Percentiles rank a stretch among this genome's conserved stretches.
Evolutionary conservation across 2,329 filamentous ascomycete species (phyloP).

Genomic region (Ophiostoma quercus): DNA sequence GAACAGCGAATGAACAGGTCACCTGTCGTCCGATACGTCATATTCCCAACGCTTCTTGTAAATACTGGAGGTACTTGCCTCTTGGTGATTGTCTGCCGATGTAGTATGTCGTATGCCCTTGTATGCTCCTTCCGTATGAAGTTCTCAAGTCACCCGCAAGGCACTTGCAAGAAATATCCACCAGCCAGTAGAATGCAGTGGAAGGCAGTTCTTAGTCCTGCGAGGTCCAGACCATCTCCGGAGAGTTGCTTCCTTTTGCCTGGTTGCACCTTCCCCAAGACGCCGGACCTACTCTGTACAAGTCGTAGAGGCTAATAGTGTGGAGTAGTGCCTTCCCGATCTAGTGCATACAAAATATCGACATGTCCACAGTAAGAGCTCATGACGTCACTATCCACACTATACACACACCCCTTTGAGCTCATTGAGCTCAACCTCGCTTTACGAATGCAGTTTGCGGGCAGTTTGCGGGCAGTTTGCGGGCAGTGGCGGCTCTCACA

Average conservation of each 20-base stretch:
- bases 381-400: constrained; percentile 10
- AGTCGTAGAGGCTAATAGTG: neutral
- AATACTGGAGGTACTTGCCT: neutral
- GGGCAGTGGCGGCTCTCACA: neutral
- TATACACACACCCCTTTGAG: constrained; percentile 2
- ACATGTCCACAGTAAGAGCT: neutral
- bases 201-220: neutral
- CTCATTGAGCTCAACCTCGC: neutral
- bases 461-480: neutral
- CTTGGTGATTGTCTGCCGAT: neutral
- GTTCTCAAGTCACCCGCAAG: neutral
- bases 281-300: neutral
- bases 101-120: neutral
- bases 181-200: neutral
- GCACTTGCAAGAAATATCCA: neutral
- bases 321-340: constrained; percentile 10
- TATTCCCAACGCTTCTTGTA: neutral
- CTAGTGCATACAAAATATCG: neutral
- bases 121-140: neutral
- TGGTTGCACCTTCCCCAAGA: neutral
- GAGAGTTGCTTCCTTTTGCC: constrained; percentile 8
- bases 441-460: too few species aligned
- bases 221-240: constrained; percentile 11
- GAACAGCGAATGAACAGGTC: neutral
- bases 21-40: neutral